phyloP scores from a whole-genome alignment of 1,284 basidiomycete species.

The Amylostereum chailletii region DNA sequence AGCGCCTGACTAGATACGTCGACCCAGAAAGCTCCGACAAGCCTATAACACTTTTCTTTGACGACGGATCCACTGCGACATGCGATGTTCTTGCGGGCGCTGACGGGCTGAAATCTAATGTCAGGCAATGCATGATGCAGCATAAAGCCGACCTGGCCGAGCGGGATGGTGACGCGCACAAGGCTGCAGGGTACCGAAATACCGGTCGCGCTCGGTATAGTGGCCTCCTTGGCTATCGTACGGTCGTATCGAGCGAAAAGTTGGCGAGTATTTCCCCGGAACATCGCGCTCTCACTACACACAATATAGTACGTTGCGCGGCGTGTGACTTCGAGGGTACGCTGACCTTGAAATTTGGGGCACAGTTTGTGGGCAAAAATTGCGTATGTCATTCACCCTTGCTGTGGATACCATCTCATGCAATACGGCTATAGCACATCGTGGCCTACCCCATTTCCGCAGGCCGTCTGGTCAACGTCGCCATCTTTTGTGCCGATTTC shows the following conservation, averaged over 20 bases:
- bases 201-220: slow-evolving; percentile 26
- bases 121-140: slow-evolving; percentile 17
- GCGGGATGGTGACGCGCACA: slow-evolving; percentile 15
- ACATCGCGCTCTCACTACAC: slow-evolving; percentile 23
- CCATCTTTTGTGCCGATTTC: slow-evolving; percentile 24
- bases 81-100: slow-evolving; percentile 43
- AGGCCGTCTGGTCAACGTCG: slow-evolving; percentile 33
- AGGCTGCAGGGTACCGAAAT: slow-evolving; percentile 11
- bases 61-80: slow-evolving; percentile 30
- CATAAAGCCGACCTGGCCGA: slow-evolving; percentile 14
- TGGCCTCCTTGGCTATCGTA: slow-evolving; percentile 30
- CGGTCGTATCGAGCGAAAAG: slow-evolving; percentile 26
- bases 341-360: slow-evolving; percentile 1
- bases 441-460: slow-evolving; percentile 35
- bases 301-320: slow-evolving; percentile 26
- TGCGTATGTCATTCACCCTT: slow-evolving; percentile 18
- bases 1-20: slow-evolving; percentile 30
- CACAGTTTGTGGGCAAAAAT: slow-evolving; percentile 34
- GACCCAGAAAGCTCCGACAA: slow-evolving; percentile 14
- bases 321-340: not conserved
- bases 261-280: slow-evolving; percentile 22
- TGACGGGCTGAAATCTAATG: slow-evolving; percentile 32
- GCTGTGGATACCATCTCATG: not conserved
- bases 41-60: slow-evolving; percentile 30
- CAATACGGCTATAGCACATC: slow-evolving; percentile 24